Conservation (phyloP, 306 rosid species). For the Canavalia ensiformis region DNA sequence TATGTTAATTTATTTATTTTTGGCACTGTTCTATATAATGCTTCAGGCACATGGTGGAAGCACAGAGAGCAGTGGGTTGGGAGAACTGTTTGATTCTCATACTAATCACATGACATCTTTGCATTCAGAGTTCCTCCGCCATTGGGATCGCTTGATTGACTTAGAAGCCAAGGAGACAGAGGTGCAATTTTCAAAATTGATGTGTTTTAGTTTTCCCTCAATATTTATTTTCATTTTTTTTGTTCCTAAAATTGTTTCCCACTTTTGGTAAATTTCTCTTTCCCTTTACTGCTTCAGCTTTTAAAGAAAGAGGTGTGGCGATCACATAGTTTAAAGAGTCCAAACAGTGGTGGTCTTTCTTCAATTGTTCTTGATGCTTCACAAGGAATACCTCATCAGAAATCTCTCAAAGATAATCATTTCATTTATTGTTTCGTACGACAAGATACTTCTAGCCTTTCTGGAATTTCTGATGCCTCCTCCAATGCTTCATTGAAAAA, state of each 20-base stretch:
- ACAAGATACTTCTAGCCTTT: slow-evolving; percentile 46
- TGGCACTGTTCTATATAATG: slow-evolving; percentile 31
- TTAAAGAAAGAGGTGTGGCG: slow-evolving; percentile 76
- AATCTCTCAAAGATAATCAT: slow-evolving; percentile 61
- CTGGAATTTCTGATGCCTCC: slow-evolving; percentile 53
- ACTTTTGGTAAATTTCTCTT: slow-evolving; percentile 2
- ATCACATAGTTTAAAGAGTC: slow-evolving; percentile 59
- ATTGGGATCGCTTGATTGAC: slow-evolving; percentile 91
- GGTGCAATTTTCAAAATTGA: slow-evolving; percentile 60
- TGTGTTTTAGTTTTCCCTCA: slow-evolving; percentile 5
- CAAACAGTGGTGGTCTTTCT: slow-evolving; percentile 63
- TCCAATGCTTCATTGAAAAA: slow-evolving; percentile 53
- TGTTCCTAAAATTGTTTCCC: not conserved
- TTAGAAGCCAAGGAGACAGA: slow-evolving; percentile 86
- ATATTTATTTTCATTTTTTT: slow-evolving; percentile 35
- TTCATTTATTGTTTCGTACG: slow-evolving; percentile 75
- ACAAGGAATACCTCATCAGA: slow-evolving; percentile 57
- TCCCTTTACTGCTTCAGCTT: slow-evolving; percentile 59
- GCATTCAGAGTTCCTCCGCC: slow-evolving; percentile 74
- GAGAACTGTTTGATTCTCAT: slow-evolving; percentile 68
- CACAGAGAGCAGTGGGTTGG: slow-evolving; percentile 75
- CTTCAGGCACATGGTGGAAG: slow-evolving; percentile 83
- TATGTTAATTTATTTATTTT: slow-evolving; percentile 36
- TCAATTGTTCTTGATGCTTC: slow-evolving; percentile 78
- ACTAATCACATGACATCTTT: slow-evolving; percentile 69